Evolutionary conservation across 345 rosid species (phyloP).

Genomic region (Eucalyptus cladocalyx): DNA sequence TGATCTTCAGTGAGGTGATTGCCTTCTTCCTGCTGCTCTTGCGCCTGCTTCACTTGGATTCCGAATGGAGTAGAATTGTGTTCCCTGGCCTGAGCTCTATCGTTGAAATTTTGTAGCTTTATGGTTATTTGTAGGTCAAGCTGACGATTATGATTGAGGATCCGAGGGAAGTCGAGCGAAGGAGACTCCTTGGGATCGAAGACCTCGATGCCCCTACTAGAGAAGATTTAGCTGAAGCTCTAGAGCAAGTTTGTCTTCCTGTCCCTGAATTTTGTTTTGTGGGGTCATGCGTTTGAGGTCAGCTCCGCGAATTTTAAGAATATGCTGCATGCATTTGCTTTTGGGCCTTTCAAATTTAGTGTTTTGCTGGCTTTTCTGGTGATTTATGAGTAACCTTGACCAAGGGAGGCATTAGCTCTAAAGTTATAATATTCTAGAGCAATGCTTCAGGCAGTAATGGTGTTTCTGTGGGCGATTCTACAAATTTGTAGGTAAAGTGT

Average conservation of each 20-base stretch:
- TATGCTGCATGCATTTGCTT: background rate
- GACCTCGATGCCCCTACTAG: slow-evolving; percentile 67
- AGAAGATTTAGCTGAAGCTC: slow-evolving; percentile 75
- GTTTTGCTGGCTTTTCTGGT: background rate
- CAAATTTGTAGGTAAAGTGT: background rate
- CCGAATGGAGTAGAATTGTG: background rate
- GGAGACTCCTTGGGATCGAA: slow-evolving; percentile 80
- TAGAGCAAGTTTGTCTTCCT: slow-evolving; percentile 37
- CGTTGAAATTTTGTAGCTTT: background rate
- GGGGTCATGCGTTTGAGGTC: background rate
- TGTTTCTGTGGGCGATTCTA: background rate
- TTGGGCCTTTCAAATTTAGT: background rate
- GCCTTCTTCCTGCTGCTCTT: background rate
- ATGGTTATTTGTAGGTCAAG: slow-evolving; percentile 38
- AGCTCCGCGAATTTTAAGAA: background rate
- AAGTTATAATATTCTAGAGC: background rate
- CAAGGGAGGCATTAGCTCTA: background rate
- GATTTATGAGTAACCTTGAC: background rate
- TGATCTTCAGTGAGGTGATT: slow-evolving; percentile 75
- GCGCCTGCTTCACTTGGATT: background rate
- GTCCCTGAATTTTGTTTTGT: background rate
- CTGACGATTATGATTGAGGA: slow-evolving; percentile 84
- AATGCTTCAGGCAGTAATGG: background rate
- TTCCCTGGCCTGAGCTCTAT: background rate
- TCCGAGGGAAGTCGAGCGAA: slow-evolving; percentile 80